Conservation (phyloP, 495 filamentous ascomycete species). For the Neurospora discreta region DNA sequence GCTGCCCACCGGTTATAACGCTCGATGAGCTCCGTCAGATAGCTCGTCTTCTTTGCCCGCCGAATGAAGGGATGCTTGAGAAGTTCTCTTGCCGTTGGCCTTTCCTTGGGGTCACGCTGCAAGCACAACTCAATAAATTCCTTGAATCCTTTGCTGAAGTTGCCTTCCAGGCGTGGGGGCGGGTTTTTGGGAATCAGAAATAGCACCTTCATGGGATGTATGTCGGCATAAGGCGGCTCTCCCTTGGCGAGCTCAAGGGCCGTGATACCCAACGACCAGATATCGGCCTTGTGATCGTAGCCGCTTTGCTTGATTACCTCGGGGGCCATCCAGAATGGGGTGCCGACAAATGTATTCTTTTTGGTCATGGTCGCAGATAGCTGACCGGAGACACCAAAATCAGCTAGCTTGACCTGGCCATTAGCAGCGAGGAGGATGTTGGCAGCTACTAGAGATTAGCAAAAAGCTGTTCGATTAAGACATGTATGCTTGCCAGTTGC, state of each 20-base stretch:
- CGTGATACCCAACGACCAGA: constrained; percentile 98
- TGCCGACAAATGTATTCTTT: constrained; percentile 98
- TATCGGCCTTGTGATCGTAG: constrained; percentile 97
- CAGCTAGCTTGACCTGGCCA: constrained; percentile 92
- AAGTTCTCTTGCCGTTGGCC: constrained; percentile 78
- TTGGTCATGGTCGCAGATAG: constrained; percentile 99
- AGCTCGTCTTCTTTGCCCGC: constrained; percentile 79
- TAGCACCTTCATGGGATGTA: constrained; percentile 97
- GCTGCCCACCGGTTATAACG: constrained; percentile 77
- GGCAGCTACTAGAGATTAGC: constrained; percentile 46
- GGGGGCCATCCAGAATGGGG: constrained; percentile 99
- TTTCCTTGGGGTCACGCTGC: constrained; percentile 74
- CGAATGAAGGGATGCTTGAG: constrained; percentile 84
- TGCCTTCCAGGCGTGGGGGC: constrained; percentile 69
- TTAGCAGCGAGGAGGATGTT: constrained; percentile 79
- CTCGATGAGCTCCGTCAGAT: constrained; percentile 87
- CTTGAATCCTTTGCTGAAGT: constrained; percentile 84
- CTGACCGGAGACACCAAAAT: constrained; percentile 95
- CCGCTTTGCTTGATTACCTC: constrained; percentile 98
- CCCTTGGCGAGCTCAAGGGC: constrained; percentile 87
- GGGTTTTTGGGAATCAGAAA: constrained; percentile 96
- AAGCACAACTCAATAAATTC: constrained; percentile 86
- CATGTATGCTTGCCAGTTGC: background rate
- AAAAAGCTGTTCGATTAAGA: background rate
- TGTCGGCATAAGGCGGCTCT: constrained; percentile 91